Percentiles rank a stretch among this genome's conserved stretches.
These are phyloP conservation scores for Rhynchosporium secalis DNA, from an alignment of 2,329 filamentous ascomycete genomes.

Conservation along the genomic window DNA sequence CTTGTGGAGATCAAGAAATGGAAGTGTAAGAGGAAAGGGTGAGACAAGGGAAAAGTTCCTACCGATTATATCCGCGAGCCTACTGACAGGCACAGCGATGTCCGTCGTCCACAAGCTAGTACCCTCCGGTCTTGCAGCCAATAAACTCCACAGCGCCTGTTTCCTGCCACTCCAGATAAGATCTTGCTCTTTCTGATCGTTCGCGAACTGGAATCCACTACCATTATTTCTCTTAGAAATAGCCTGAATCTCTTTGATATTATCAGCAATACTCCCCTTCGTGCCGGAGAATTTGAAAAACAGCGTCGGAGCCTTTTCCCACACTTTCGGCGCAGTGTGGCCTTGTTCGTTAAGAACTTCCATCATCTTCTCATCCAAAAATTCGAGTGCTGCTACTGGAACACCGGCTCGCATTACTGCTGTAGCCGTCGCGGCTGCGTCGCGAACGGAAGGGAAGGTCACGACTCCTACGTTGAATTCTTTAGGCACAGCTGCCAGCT, in stretches of 20 bases:
- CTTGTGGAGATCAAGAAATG: too few species aligned
- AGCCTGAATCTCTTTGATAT: slow-evolving; percentile 65
- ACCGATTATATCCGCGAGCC: slow-evolving; percentile 68
- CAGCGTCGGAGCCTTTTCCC: slow-evolving; percentile 72
- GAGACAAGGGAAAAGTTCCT: slow-evolving; percentile 38
- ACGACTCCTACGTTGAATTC: slow-evolving; percentile 75
- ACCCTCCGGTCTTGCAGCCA: slow-evolving; percentile 63
- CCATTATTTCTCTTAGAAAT: slow-evolving; percentile 65
- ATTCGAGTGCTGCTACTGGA: slow-evolving; percentile 51
- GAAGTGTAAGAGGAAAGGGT: too few species aligned
- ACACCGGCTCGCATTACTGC: slow-evolving; percentile 63
- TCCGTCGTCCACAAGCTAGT: slow-evolving; percentile 77
- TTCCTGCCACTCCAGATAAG: slow-evolving; percentile 80
- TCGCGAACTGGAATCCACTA: slow-evolving; percentile 72
- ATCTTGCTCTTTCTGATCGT: slow-evolving; percentile 65
- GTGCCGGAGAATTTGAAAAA: slow-evolving; percentile 88
- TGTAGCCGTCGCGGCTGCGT: slow-evolving; percentile 71
- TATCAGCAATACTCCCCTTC: slow-evolving; percentile 70
- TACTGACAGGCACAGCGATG: slow-evolving; percentile 76
- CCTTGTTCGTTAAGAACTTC: slow-evolving; percentile 72
- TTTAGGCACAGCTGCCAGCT: slow-evolving; percentile 73
- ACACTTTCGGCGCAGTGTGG: slow-evolving; percentile 63
- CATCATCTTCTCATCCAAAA: slow-evolving; percentile 88
- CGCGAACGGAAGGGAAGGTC: slow-evolving; percentile 71
- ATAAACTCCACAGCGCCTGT: slow-evolving; percentile 77